Percentiles rank a stretch among this genome's conserved stretches.
phyloP scores from a whole-genome alignment of 2,329 filamentous ascomycete species.

The Lachnellula arida region DNA sequence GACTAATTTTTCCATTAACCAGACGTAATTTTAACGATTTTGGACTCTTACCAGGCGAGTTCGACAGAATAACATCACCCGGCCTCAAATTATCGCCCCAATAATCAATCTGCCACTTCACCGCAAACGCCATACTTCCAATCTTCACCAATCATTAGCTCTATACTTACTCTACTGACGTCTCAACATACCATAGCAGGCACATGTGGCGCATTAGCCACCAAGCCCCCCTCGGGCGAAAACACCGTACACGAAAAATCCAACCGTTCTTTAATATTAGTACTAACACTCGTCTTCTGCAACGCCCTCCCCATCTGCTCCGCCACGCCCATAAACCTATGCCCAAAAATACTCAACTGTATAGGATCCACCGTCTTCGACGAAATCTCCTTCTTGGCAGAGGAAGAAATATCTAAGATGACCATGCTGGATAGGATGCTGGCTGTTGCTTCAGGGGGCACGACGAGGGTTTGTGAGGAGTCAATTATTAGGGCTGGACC shows the following conservation, averaged over 20 bases:
- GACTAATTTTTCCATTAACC: background rate
- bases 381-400: slow-evolving; percentile 23
- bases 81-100: slow-evolving; percentile 71
- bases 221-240: slow-evolving; percentile 65
- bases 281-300: slow-evolving; percentile 65
- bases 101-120: slow-evolving; percentile 68
- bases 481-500: slow-evolving; percentile 85
- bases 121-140: slow-evolving; percentile 30
- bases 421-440: slow-evolving; percentile 69
- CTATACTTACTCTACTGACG: too few relatives aligned
- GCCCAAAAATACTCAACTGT: slow-evolving; percentile 69
- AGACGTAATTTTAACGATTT: background rate
- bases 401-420: slow-evolving; percentile 59
- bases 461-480: slow-evolving; percentile 83
- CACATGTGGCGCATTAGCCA: slow-evolving; percentile 67
- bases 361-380: slow-evolving; percentile 48
- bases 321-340: slow-evolving; percentile 77
- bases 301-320: slow-evolving; percentile 75
- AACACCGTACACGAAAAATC: slow-evolving; percentile 80
- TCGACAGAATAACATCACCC: slow-evolving; percentile 75
- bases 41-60: slow-evolving; percentile 55
- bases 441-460: slow-evolving; percentile 71
- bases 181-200: background rate
- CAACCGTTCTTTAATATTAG: slow-evolving; percentile 59
- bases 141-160: background rate